These are phyloP conservation scores for Lepiota subincarnata DNA, from an alignment of 768 basidiomycete genomes.

Conservation along the genomic window DNA sequence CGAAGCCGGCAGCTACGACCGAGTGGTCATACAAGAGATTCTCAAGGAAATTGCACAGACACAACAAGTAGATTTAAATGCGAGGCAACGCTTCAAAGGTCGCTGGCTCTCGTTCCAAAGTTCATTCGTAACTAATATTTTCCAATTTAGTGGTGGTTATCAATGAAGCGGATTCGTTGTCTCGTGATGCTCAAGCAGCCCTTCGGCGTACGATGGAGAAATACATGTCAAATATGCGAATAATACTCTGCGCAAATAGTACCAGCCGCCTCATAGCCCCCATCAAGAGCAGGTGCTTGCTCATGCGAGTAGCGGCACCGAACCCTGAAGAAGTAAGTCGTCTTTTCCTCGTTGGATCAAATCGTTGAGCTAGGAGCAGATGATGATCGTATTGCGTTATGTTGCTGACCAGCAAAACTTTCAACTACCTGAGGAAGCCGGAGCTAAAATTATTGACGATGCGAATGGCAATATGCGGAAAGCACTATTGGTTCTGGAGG, in stretches of 20 bases:
- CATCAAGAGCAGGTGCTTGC: conserved; percentile 91
- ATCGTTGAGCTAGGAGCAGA: conserved; percentile 42
- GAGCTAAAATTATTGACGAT: conserved; percentile 72
- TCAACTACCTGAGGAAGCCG: conserved; percentile 73
- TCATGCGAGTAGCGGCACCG: conserved; percentile 92
- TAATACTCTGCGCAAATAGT: conserved; percentile 94
- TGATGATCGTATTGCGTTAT: conserved; percentile 69
- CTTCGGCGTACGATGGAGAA: conserved; percentile 98
- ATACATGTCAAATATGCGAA: conserved; percentile 96
- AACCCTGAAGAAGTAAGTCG: conserved; percentile 60
- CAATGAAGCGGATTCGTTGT: conserved; percentile 93
- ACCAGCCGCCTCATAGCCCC: conserved; percentile 95
- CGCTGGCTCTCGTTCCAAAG: background rate
- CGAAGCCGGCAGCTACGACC: conserved; percentile 93
- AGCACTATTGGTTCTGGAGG: conserved; percentile 91
- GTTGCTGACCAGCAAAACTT: conserved; percentile 82
- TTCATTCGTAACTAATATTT: background rate
- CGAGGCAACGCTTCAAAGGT: conserved; percentile 96
- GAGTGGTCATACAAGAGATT: conserved; percentile 93
- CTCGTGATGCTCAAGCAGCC: conserved; percentile 95
- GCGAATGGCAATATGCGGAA: conserved; percentile 90
- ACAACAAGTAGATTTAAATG: conserved; percentile 94
- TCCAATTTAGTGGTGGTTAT: conserved; percentile 81
- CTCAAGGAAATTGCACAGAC: conserved; percentile 99
- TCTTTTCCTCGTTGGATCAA: background rate